These are phyloP conservation scores for Fusarium protoensiforme DNA, from an alignment of 2,329 filamentous ascomycete genomes.

Conservation along the genomic window DNA sequence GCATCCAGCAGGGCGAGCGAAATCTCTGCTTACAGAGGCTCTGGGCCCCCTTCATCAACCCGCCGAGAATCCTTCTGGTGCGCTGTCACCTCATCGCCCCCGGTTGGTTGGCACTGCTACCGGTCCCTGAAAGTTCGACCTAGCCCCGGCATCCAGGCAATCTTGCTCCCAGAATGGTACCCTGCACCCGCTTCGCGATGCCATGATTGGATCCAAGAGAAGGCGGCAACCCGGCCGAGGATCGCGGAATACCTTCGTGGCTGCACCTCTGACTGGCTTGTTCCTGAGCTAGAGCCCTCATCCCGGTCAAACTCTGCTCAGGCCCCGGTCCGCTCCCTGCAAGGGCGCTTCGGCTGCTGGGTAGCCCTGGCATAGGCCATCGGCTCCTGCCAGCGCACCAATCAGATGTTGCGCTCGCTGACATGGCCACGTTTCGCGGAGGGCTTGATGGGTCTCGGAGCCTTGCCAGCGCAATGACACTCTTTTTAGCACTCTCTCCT, in stretches of 20 bases:
- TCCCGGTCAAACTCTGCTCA: constrained; percentile 28
- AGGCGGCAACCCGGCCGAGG: constrained; percentile 28
- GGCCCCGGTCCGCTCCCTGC: constrained; percentile 33
- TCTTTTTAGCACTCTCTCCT: constrained; percentile 31
- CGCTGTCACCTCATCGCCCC: constrained; percentile 39
- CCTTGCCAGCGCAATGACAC: constrained; percentile 25
- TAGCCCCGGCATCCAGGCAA: constrained; percentile 39
- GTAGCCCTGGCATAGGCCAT: constrained; percentile 12
- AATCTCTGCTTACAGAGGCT: constrained; percentile 32
- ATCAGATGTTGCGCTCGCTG: constrained; percentile 31
- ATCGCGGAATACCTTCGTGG: constrained; percentile 28
- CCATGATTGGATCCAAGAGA: constrained; percentile 34
- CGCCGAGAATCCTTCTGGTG: constrained; percentile 19
- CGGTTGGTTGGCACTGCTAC: constrained; percentile 28
- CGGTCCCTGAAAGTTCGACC: constrained; percentile 26
- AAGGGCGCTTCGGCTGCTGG: constrained; percentile 30
- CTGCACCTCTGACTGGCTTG: constrained; percentile 42
- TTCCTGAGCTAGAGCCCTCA: constrained; percentile 38
- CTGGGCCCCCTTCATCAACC: not conserved
- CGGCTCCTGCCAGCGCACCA: constrained; percentile 16
- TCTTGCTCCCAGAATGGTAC: constrained; percentile 35
- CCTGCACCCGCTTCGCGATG: constrained; percentile 30
- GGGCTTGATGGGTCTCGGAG: constrained; percentile 12
- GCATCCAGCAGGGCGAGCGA: constrained; percentile 21
- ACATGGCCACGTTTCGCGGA: constrained; percentile 35